Percentiles rank a stretch among this genome's conserved stretches.
phyloP scores from a whole-genome alignment of 768 basidiomycete species.

The Stropharia rugosoannulata region DNA sequence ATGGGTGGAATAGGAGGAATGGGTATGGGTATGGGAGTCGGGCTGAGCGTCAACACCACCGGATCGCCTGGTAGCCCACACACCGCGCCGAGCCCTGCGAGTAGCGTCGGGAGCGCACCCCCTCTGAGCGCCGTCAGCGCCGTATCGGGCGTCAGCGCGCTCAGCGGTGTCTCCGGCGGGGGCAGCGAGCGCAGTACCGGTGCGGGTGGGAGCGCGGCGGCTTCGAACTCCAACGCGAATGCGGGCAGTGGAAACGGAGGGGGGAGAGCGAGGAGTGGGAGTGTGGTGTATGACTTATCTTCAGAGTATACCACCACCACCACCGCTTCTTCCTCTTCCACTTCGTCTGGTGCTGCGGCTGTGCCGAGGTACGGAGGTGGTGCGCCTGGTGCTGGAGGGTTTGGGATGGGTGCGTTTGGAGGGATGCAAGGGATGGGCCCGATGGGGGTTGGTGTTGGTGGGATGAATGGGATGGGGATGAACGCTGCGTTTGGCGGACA shows the following conservation, averaged over 20 bases:
- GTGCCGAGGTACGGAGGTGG: conserved; percentile 6
- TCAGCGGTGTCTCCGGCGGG: conserved; percentile 10
- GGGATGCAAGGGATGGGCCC: no score
- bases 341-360: conserved; percentile 1
- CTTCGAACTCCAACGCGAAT: no score
- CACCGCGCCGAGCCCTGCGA: not conserved
- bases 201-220: not conserved
- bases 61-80: not conserved
- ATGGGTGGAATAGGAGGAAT: no score
- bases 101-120: not conserved
- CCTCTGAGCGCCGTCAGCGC: not conserved
- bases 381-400: not conserved
- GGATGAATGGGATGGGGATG: no score
- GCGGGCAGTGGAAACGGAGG: no score
- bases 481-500: no score
- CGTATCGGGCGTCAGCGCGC: not conserved
- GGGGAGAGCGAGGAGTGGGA: conserved; percentile 5
- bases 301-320: no score
- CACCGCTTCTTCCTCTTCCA: not conserved
- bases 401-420: not conserved
- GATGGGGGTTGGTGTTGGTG: conserved; percentile 4
- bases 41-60: not conserved
- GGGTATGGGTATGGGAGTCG: no score
- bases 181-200: no score
- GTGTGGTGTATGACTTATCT: conserved; percentile 17